phyloP scores from a whole-genome alignment of 2,329 filamentous ascomycete species.

The Colletotrichum lentis region DNA sequence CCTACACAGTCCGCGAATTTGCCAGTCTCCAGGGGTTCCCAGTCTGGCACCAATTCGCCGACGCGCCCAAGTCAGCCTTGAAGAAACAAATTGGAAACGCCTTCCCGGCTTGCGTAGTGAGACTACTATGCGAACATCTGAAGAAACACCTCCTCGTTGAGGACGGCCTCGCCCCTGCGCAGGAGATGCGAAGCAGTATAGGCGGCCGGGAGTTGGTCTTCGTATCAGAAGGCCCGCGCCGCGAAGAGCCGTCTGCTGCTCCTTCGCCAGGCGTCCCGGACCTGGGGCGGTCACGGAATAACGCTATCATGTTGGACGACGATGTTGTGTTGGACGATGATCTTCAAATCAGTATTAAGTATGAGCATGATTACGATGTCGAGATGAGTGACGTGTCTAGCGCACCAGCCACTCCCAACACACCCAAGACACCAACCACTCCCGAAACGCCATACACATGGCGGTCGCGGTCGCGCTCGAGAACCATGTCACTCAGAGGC shows the following conservation, averaged over 20 bases:
- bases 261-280: not conserved
- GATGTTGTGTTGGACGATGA: constrained; percentile 1
- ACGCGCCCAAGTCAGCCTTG: constrained; percentile 46
- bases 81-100: constrained; percentile 81
- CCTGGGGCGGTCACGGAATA: not conserved
- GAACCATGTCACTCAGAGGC: constrained; percentile 4
- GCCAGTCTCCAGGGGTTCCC: constrained; percentile 78
- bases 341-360: constrained; percentile 25
- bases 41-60: constrained; percentile 63
- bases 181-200: constrained; percentile 8
- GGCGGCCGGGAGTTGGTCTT: constrained; percentile 25
- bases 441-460: not conserved
- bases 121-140: constrained; percentile 59
- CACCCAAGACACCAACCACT: not conserved
- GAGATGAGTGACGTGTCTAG: constrained; percentile 21
- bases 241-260: not conserved
- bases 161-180: constrained; percentile 46
- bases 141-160: constrained; percentile 54
- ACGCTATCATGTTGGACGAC: constrained; percentile 9
- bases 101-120: constrained; percentile 70
- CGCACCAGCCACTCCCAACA: not conserved
- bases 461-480: constrained; percentile 4
- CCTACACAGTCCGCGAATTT: constrained; percentile 72
- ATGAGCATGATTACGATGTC: constrained; percentile 10
- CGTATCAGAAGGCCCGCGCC: constrained; percentile 18